Evolutionary conservation across 2,329 filamentous ascomycete species (phyloP), one percentile per base, ranked within the genome.

Genomic region (Lithohypha guttulata): DNA sequence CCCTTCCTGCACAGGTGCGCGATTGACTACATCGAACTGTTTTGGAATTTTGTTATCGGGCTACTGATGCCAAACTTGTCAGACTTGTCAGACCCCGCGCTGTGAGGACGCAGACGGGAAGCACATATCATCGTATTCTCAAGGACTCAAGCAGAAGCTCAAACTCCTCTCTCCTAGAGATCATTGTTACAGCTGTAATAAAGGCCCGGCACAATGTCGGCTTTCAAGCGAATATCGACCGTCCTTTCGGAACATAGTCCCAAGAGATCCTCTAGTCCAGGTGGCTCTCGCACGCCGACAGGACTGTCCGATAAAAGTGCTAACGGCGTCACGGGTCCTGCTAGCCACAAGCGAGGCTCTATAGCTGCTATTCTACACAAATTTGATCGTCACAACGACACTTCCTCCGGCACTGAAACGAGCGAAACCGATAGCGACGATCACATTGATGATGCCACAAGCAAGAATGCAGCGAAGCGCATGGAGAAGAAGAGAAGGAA

Each of bases 201-300:
- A n/a, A n/a, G n/a, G n/a, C n/a, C n/a, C n/a, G n/a, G n/a, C n/a
- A n/a, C n/a, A n/a, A 40, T 40, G 37, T 40, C 37, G 15, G 37
- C 29, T 13, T 33, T 40, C 21, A 22, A 26, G 10, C 25, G 20
- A 17, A 20, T 39, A 14, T 39, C 35, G 14, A 30, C 91, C n/a
- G 91, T 91, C 52, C 96, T 98, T 53, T 96, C 91, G 91, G 95
- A 96, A 60, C 89, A 96, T 65, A 89, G 89, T 33, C 91, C 87
- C 53, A 98, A 96, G 68, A 89, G 91, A 42, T 89, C 91, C 27
- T 96, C 91, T 10, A 79, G 91, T 19, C n/a, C n/a, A n/a, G n/a
- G n/a, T n/a, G 26, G 18, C 17, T n/a, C 14, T 22, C 26, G 35
- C n/a, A 39, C 35, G 15, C 19, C 35, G 5, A 39, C 35, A 15